A percentile compares a stretch with the other conserved stretches of the same genome.
These are phyloP conservation scores for Ochetophila trinervis DNA, from an alignment of 306 rosid genomes.

Conservation along the genomic window DNA sequence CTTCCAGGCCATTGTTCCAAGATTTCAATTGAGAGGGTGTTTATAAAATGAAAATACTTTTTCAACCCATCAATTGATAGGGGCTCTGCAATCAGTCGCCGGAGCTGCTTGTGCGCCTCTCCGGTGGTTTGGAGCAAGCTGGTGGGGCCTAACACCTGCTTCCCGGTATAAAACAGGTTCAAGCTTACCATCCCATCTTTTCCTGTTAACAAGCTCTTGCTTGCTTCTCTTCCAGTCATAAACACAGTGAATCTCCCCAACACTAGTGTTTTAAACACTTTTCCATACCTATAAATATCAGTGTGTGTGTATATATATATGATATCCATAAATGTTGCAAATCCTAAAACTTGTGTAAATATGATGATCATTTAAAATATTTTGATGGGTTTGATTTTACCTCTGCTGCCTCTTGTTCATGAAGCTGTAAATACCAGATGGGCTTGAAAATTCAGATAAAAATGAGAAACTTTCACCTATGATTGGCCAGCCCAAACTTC, in stretches of 20 bases:
- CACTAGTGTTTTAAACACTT: constrained; percentile 74
- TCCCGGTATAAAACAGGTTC: constrained; percentile 72
- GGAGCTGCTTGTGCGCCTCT: constrained; percentile 70
- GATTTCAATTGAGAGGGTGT: constrained; percentile 56
- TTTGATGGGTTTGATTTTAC: constrained; percentile 25
- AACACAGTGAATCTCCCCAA: constrained; percentile 72
- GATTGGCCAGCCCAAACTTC: constrained; percentile 82
- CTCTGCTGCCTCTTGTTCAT: constrained; percentile 73
- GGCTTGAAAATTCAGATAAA: constrained; percentile 67
- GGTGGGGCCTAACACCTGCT: constrained; percentile 75
- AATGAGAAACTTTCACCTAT: constrained; percentile 77
- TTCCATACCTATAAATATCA: constrained; percentile 54
- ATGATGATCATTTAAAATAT: neutral
- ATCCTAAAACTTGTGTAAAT: no score
- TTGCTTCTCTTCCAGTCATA: constrained; percentile 88
- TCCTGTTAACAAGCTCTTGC: constrained; percentile 69
- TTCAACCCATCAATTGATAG: constrained; percentile 69
- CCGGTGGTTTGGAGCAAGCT: constrained; percentile 81
- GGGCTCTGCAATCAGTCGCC: constrained; percentile 77
- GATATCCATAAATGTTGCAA: no score
- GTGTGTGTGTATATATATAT: no score
- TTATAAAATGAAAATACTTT: constrained; percentile 70
- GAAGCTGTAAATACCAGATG: constrained; percentile 77
- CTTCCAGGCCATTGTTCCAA: constrained; percentile 62
- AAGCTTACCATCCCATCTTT: constrained; percentile 82